Percentiles rank a stretch among this genome's conserved stretches.
These are phyloP conservation scores for Fusarium nanum DNA, from an alignment of 2,329 filamentous ascomycete genomes.

Conservation along the genomic window DNA sequence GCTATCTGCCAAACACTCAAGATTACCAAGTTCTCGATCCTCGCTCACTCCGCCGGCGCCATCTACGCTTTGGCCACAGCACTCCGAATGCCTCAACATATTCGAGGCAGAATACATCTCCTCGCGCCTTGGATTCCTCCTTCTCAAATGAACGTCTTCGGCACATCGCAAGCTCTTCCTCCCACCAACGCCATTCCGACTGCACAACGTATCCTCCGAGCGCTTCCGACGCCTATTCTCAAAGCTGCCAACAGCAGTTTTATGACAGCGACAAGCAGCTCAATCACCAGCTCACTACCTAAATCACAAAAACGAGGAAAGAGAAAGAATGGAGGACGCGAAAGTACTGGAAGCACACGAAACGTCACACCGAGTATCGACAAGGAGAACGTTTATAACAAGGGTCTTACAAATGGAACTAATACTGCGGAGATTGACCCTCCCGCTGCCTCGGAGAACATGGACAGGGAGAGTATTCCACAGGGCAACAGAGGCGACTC, in stretches of 20 bases:
- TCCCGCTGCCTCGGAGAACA: slow-evolving; percentile 57
- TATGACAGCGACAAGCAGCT: slow-evolving; percentile 90
- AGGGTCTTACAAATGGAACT: slow-evolving; percentile 42
- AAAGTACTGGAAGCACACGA: slow-evolving; percentile 52
- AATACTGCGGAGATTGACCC: slow-evolving; percentile 38
- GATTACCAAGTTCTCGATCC: slow-evolving; percentile 94
- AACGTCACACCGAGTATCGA: slow-evolving; percentile 56
- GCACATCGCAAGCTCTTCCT: slow-evolving; percentile 76
- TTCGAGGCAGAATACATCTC: slow-evolving; percentile 92
- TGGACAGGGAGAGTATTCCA: slow-evolving; percentile 59
- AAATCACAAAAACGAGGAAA: slow-evolving; percentile 72
- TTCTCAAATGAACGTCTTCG: slow-evolving; percentile 86
- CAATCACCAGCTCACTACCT: slow-evolving; percentile 81
- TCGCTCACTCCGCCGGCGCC: slow-evolving; percentile 96
- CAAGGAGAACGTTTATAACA: slow-evolving; percentile 61
- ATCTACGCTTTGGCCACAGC: slow-evolving; percentile 97
- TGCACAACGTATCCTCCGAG: slow-evolving; percentile 89
- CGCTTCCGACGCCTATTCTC: slow-evolving; percentile 88
- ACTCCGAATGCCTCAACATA: slow-evolving; percentile 93
- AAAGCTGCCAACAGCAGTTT: slow-evolving; percentile 96
- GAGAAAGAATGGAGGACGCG: slow-evolving; percentile 62
- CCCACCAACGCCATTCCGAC: slow-evolving; percentile 90
- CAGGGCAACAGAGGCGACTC: slow-evolving; percentile 44
- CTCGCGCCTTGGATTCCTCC: slow-evolving; percentile 97
- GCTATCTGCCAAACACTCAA: slow-evolving; percentile 92